These are phyloP conservation scores for Colletotrichum sansevieriae DNA, from an alignment of 2,329 filamentous ascomycete genomes.

Conservation along the genomic window DNA sequence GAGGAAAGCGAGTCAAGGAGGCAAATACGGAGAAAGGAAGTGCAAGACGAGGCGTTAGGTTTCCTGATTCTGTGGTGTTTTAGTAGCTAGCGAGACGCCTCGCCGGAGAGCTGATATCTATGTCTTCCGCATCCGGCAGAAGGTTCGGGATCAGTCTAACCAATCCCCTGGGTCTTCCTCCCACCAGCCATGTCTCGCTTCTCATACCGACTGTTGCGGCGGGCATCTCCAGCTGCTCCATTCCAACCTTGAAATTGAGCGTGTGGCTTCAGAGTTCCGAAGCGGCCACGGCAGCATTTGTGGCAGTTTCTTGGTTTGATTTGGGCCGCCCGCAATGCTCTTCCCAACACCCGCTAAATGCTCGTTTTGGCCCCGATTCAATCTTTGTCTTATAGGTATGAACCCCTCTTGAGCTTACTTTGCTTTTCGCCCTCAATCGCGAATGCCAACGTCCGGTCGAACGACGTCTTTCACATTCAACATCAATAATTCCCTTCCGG, in stretches of 20 bases:
- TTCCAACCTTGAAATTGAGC: neutral
- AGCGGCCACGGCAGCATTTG: slow-evolving; percentile 1
- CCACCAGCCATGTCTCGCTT: neutral
- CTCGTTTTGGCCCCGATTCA: neutral
- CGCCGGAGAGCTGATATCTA: neutral
- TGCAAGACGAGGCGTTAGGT: neutral
- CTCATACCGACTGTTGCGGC: neutral
- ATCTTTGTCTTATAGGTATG: neutral
- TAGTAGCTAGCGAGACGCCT: slow-evolving; percentile 4
- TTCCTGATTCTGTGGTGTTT: neutral
- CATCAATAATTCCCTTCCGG: no score
- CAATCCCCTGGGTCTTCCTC: slow-evolving; percentile 1
- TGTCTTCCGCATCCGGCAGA: slow-evolving; percentile 17
- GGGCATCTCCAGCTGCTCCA: neutral
- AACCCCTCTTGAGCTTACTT: neutral
- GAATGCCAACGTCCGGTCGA: no score
- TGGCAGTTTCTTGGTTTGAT: slow-evolving; percentile 1
- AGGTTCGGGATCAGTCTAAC: slow-evolving; percentile 15
- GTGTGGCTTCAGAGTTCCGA: slow-evolving; percentile 22
- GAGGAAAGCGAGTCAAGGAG: neutral
- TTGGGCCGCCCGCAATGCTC: neutral
- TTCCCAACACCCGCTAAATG: slow-evolving; percentile 13
- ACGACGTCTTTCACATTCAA: no score
- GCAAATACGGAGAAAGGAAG: neutral
- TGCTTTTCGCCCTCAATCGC: no score